Evolutionary conservation across 352 stramenopile genomes (phyloP).

Genomic region (Pythium sukuiense): DNA sequence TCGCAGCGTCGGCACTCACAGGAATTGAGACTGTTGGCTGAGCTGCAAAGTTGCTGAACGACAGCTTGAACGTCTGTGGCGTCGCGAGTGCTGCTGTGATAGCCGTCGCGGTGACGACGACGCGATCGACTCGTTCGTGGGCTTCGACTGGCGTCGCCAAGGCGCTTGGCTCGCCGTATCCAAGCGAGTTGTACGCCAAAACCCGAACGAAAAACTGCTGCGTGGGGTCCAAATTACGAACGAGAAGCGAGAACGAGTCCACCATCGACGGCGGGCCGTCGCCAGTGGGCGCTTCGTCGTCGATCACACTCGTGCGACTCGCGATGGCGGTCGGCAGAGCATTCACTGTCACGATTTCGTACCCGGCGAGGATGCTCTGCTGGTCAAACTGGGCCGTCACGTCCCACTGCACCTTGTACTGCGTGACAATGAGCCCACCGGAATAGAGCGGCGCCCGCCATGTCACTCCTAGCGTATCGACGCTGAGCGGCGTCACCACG

Average conservation of each 20-base stretch:
- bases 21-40: slow-evolving; percentile 39
- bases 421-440: slow-evolving; percentile 75
- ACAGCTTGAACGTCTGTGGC: slow-evolving; percentile 54
- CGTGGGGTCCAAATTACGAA: slow-evolving; percentile 45
- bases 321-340: not conserved
- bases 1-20: slow-evolving; percentile 48
- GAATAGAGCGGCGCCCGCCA: slow-evolving; percentile 73
- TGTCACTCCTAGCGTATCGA: slow-evolving; percentile 47
- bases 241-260: slow-evolving; percentile 35
- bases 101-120: slow-evolving; percentile 35
- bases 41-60: slow-evolving; percentile 52
- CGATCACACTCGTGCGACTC: not conserved
- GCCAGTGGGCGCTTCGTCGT: not conserved
- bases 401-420: slow-evolving; percentile 95
- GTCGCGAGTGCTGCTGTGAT: slow-evolving; percentile 37
- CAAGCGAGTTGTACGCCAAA: slow-evolving; percentile 77
- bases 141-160: slow-evolving; percentile 44
- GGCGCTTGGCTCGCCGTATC: slow-evolving; percentile 56
- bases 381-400: slow-evolving; percentile 78
- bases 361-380: slow-evolving; percentile 61
- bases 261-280: not conserved
- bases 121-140: slow-evolving; percentile 50
- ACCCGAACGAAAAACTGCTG: slow-evolving; percentile 80
- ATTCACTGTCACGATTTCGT: slow-evolving; percentile 32
- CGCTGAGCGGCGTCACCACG: slow-evolving; percentile 39